These are phyloP conservation scores for Inonotus hispidus DNA, from an alignment of 1,284 basidiomycete genomes.

Conservation along the genomic window DNA sequence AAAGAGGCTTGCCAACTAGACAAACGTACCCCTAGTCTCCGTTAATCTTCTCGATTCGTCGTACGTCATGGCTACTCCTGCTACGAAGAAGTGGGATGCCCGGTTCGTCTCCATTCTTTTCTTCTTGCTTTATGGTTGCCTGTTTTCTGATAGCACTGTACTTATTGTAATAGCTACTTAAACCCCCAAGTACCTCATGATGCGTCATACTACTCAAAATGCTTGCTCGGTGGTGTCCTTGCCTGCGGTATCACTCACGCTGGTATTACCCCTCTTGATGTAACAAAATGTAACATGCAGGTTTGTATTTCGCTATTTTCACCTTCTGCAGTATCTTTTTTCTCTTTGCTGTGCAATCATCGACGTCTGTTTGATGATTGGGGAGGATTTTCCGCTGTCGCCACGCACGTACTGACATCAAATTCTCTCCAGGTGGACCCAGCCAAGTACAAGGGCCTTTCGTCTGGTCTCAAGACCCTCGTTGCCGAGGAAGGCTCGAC, in stretches of 20 bases:
- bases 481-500: conserved; percentile 76
- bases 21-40: neutral
- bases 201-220: conserved; percentile 67
- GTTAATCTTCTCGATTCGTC: too few relatives aligned
- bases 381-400: neutral
- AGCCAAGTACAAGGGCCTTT: conserved; percentile 70
- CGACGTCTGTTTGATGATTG: neutral
- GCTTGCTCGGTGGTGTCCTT: conserved; percentile 85
- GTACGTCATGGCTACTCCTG: conserved; percentile 4
- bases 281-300: conserved; percentile 98
- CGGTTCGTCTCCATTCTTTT: conserved; percentile 38
- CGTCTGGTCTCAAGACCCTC: conserved; percentile 68
- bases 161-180: conserved; percentile 38
- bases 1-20: neutral
- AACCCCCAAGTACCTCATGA: conserved; percentile 70
- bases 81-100: conserved; percentile 61
- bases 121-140: conserved; percentile 14
- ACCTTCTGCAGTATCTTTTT: neutral
- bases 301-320: conserved; percentile 41
- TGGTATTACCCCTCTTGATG: conserved; percentile 89
- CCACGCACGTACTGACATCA: neutral
- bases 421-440: conserved; percentile 62
- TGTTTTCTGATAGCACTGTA: conserved; percentile 16
- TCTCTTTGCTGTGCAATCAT: neutral
- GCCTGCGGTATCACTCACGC: conserved; percentile 95